Percentiles rank a stretch among this genome's conserved stretches.
These are phyloP conservation scores for Epichloe bromicola DNA, from an alignment of 2,329 filamentous ascomycete genomes.

Conservation along the genomic window DNA sequence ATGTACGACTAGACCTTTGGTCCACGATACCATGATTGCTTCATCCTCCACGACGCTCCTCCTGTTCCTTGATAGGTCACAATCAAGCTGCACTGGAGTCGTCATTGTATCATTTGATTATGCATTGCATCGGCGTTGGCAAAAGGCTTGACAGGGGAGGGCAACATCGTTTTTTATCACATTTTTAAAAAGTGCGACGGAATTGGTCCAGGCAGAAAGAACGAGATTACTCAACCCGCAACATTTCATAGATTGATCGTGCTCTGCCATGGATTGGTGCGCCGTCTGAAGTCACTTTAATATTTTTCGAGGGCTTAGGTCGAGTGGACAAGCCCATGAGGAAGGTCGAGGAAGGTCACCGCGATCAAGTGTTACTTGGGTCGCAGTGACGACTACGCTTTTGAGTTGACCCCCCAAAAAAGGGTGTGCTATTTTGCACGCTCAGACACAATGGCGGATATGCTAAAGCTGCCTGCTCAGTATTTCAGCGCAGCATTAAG, in stretches of 20 bases:
- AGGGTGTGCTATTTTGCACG: neutral
- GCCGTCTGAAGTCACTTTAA: slow-evolving; percentile 14
- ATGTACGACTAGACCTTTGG: slow-evolving; percentile 30
- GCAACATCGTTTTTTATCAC: slow-evolving; percentile 14
- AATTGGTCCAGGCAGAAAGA: slow-evolving; percentile 22
- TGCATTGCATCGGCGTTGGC: slow-evolving; percentile 49
- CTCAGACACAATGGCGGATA: neutral
- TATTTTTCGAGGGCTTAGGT: slow-evolving; percentile 15
- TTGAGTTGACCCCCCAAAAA: neutral
- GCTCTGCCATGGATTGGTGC: slow-evolving; percentile 10
- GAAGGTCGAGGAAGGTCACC: neutral
- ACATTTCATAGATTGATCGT: slow-evolving; percentile 28
- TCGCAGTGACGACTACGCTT: neutral
- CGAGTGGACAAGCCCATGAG: slow-evolving; percentile 9
- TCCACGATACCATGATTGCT: slow-evolving; percentile 36
- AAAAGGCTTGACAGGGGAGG: slow-evolving; percentile 19
- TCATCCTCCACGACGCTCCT: slow-evolving; percentile 9
- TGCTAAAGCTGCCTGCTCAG: neutral
- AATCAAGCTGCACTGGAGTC: slow-evolving; percentile 7
- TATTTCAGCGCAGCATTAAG: neutral
- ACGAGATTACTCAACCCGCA: slow-evolving; percentile 25
- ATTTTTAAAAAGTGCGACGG: slow-evolving; percentile 11
- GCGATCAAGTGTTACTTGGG: neutral
- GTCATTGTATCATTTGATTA: slow-evolving; percentile 27
- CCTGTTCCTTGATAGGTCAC: slow-evolving; percentile 14